Evolutionary conservation across 1,284 basidiomycete species (phyloP).

Genomic region (Boletus hoseneyae): DNA sequence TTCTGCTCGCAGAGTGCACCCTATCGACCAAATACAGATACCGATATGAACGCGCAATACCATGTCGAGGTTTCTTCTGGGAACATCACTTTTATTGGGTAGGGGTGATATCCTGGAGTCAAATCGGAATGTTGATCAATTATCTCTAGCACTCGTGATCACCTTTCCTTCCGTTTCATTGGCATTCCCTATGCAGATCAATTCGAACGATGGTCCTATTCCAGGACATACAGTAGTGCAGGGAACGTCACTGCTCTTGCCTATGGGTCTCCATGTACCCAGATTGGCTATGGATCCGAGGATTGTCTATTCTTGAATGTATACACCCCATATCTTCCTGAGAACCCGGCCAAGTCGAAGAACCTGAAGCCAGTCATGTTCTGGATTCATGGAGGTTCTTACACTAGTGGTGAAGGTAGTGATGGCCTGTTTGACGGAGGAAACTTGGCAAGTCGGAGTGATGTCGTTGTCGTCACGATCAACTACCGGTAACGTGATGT

Average conservation of each 20-base stretch:
- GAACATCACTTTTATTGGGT: conserved; percentile 9
- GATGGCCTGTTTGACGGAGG: conserved; percentile 42
- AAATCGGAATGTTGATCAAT: background rate
- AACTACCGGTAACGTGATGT: conserved; percentile 37
- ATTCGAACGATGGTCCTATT: conserved; percentile 27
- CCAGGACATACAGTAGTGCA: conserved; percentile 15
- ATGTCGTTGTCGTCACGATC: conserved; percentile 45
- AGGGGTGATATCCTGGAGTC: background rate
- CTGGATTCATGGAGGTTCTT: conserved; percentile 42
- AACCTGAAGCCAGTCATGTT: conserved; percentile 38
- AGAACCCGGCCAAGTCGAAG: conserved; percentile 2
- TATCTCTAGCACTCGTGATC: conserved; percentile 23
- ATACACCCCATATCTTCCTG: conserved; percentile 35
- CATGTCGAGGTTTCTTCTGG: conserved; percentile 10
- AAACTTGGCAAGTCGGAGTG: conserved; percentile 38
- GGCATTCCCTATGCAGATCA: conserved; percentile 30
- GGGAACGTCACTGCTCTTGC: conserved; percentile 28
- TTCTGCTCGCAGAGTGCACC: conserved; percentile 16
- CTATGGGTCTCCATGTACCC: conserved; percentile 31
- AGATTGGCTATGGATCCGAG: conserved; percentile 25
- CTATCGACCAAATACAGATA: conserved; percentile 8
- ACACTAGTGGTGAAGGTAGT: conserved; percentile 37
- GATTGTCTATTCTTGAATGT: conserved; percentile 41
- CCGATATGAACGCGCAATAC: conserved; percentile 6
- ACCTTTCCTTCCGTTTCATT: conserved; percentile 28